Evolutionary conservation across 495 filamentous ascomycete species (phyloP), one percentile per base, ranked within the genome.

Genomic region (Penicillium pancosmium): DNA sequence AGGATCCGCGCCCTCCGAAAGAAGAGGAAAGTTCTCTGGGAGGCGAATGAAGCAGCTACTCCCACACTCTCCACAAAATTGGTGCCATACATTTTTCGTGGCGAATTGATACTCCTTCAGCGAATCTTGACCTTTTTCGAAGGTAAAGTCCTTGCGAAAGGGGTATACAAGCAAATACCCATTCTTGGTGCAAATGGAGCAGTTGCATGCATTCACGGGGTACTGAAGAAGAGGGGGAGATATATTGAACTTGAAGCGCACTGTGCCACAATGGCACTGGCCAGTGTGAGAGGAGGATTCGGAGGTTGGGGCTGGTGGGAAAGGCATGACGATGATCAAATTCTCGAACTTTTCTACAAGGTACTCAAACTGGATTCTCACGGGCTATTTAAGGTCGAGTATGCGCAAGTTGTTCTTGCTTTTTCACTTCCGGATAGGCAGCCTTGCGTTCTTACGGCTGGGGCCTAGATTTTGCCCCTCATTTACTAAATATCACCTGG

Each of bases 131-230:
- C 63, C 68, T 21, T 44, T 43, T 15, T 58, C 21, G 33, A 70
- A 55, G 5, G 50, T 52, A 40, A 77, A 60, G 27, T 78, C 65
- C 11, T 67, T 34, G 11, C 48, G 56, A 12, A 57, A 48, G 1
- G 74, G 74, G 44, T 74, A 74, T 41, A 75, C 69, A 16, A 75
- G 68, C 25, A 73, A 54, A 43, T 77, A 79, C 34, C 75, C 74
- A 60, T 77, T 75, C 13, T 72, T 74, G 36, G 53, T 58, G 64
- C 77, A 78, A 34, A 77, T 73, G n/a, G 74, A 75, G 61, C 76
- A 78, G 62, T 74, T 78, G 67, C 77, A 79, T 12, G 48, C 36
- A 15, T 38, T 59, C 5, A 71, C 59, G n/a, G 68, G 55, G 16
- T 65, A 59, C 54, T 67, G 54, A 0, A 63, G 18, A 34, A 72